Percentiles rank a stretch among this genome's conserved stretches.
Evolutionary conservation across 1,284 basidiomycete species (phyloP).

Genomic region (Malassezia brasiliensis): DNA sequence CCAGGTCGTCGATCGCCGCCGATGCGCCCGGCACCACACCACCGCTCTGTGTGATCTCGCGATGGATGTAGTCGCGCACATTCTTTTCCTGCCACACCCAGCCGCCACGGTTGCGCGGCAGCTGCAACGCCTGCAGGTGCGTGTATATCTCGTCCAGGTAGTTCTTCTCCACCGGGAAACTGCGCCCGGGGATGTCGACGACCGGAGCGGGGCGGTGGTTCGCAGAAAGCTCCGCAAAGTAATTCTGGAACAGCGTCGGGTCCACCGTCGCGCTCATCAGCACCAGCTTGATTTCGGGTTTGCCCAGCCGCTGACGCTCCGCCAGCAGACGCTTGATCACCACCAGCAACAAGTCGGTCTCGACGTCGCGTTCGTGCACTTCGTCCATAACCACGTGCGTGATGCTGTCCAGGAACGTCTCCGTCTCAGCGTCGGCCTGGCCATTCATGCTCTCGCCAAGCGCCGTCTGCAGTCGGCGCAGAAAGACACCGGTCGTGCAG

Average conservation of each 20-base stretch:
- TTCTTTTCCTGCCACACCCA: slow-evolving; percentile 69
- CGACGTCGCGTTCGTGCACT: slow-evolving; percentile 90
- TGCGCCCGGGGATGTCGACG: slow-evolving; percentile 79
- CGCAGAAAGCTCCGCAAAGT: slow-evolving; percentile 59
- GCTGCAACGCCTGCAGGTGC: slow-evolving; percentile 24
- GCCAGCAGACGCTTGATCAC: slow-evolving; percentile 76
- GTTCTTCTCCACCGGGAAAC: slow-evolving; percentile 73
- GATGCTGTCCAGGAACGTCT: slow-evolving; percentile 61
- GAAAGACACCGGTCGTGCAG: slow-evolving; percentile 85
- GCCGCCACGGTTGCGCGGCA: slow-evolving; percentile 48
- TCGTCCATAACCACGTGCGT: slow-evolving; percentile 92
- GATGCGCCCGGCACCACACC: slow-evolving; percentile 7
- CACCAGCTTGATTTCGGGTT: slow-evolving; percentile 72
- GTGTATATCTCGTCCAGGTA: slow-evolving; percentile 70
- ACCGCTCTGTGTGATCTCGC: slow-evolving; percentile 53
- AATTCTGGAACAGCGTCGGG: slow-evolving; percentile 73
- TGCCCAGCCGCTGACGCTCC: slow-evolving; percentile 61
- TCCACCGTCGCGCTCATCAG: slow-evolving; percentile 96
- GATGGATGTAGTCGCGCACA: slow-evolving; percentile 66
- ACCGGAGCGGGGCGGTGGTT: slow-evolving; percentile 58
- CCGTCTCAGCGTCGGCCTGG: slow-evolving; percentile 17
- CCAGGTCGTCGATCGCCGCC: slow-evolving; percentile 59
- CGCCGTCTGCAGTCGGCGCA: slow-evolving; percentile 74
- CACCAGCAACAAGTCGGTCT: slow-evolving; percentile 82
- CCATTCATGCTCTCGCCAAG: slow-evolving; percentile 49